Percentiles rank a stretch among this genome's conserved stretches.
Evolutionary conservation across 1,139 yeast species (phyloP).

Genomic region (Saccharomyces hybrid): DNA sequence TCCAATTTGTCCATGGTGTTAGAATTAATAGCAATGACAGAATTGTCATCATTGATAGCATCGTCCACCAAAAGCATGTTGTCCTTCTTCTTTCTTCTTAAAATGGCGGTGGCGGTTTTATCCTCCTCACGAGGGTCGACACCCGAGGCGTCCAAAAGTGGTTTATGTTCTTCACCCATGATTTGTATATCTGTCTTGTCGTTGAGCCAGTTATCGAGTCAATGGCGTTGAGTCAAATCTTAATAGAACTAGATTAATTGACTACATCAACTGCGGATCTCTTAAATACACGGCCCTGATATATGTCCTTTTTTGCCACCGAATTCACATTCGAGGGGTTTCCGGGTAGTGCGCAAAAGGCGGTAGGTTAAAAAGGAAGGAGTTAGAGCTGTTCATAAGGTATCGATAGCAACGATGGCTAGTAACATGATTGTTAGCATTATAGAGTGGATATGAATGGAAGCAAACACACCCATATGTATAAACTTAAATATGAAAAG

Average conservation of each 20-base stretch:
- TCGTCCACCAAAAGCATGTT: conserved; percentile 89
- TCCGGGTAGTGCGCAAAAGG: background rate
- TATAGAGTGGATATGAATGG: background rate
- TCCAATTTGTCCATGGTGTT: conserved; percentile 93
- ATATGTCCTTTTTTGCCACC: conserved; percentile 1
- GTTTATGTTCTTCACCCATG: conserved; percentile 34
- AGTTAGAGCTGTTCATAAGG: background rate
- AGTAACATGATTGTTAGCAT: background rate
- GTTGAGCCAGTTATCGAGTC: background rate
- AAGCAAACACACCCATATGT: background rate
- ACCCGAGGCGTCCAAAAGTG: conserved; percentile 50
- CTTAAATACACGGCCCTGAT: conserved; percentile 1
- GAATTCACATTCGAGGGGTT: conserved; percentile 1
- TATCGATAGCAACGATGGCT: background rate
- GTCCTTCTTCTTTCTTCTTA: conserved; percentile 96
- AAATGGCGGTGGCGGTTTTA: conserved; percentile 92
- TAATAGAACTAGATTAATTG: background rate
- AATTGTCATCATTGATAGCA: conserved; percentile 94
- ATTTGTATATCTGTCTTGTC: conserved; percentile 2
- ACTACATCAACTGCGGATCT: background rate
- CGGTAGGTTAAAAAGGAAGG: background rate
- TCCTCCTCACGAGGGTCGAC: conserved; percentile 54
- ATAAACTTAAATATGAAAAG: background rate
- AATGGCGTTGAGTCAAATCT: background rate
- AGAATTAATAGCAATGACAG: conserved; percentile 90